Percentiles rank a stretch among this genome's conserved stretches.
Conservation (phyloP, 2,329 filamentous ascomycete genomes). For the Ophioceras dolichostomum region DNA sequence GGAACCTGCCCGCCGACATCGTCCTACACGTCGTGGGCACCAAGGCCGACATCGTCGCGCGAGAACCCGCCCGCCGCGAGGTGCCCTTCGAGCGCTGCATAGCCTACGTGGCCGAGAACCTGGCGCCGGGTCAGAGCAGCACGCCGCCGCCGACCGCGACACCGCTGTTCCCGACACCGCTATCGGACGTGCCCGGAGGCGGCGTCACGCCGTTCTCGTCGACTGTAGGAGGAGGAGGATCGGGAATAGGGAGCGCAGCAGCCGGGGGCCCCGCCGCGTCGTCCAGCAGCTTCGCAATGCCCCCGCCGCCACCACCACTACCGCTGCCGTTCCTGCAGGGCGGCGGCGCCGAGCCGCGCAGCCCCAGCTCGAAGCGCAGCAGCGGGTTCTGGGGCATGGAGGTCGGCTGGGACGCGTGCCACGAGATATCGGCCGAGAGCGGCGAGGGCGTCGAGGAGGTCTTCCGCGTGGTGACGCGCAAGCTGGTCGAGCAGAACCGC, state of each 20-base stretch:
- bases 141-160: conserved; percentile 55
- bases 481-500: conserved; percentile 52
- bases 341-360: conserved; percentile 38
- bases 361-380: conserved; percentile 51
- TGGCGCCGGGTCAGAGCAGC: conserved; percentile 56
- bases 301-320: too few species aligned
- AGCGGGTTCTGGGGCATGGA: conserved; percentile 85
- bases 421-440: conserved; percentile 89
- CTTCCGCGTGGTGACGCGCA: conserved; percentile 58
- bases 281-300: conserved; percentile 2
- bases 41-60: conserved; percentile 80
- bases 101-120: conserved; percentile 85
- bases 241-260: too few species aligned
- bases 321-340: conserved; percentile 9
- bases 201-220: not conserved
- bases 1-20: conserved; percentile 64
- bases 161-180: conserved; percentile 12
- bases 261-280: not conserved
- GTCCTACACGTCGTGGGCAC: conserved; percentile 93
- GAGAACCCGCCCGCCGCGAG: conserved; percentile 65
- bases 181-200: not conserved
- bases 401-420: conserved; percentile 91
- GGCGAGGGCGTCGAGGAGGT: conserved; percentile 96
- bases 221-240: too few species aligned
- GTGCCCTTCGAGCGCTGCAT: conserved; percentile 94